phyloP scores from a whole-genome alignment of 192 early-diverging fungal species.

The Diversispora epigaea region DNA sequence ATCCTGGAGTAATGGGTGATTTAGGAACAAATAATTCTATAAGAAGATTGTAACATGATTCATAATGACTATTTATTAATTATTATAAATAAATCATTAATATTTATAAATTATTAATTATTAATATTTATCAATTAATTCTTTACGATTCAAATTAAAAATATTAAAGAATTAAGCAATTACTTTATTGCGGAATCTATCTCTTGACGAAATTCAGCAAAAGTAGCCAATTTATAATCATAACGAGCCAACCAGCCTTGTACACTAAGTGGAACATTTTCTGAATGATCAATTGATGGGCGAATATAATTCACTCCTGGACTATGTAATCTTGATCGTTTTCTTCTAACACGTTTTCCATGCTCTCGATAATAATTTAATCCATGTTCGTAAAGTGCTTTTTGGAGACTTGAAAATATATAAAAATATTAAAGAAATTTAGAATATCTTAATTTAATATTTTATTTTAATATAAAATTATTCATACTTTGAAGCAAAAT shows the following conservation, averaged over 20 bases:
- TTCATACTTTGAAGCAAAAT: conserved; percentile 65
- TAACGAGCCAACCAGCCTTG: conserved; percentile 80
- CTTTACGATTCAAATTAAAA: background rate
- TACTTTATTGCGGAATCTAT: conserved; percentile 55
- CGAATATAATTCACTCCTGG: conserved; percentile 38
- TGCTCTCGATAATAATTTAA: conserved; percentile 76
- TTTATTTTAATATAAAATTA: conserved; percentile 5
- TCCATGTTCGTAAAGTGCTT: conserved; percentile 65
- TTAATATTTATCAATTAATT: too few species aligned
- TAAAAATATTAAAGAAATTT: background rate
- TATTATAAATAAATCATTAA: background rate
- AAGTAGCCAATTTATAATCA: conserved; percentile 72
- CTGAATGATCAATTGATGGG: conserved; percentile 25
- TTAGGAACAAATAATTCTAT: conserved; percentile 63
- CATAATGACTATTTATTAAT: conserved; percentile 56
- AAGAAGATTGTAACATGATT: conserved; percentile 65
- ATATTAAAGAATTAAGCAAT: background rate
- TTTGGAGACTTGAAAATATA: conserved; percentile 55
- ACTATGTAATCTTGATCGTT: conserved; percentile 60
- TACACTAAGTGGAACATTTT: conserved; percentile 41
- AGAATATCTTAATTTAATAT: background rate
- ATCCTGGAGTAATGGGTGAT: conserved; percentile 46
- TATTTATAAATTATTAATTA: too few species aligned
- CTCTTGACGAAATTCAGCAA: conserved; percentile 64
- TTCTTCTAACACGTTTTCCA: conserved; percentile 70